A percentile compares a stretch with the other conserved stretches of the same genome.
Evolutionary conservation across 441 rosid genomes (phyloP).

Genomic region (Macaranga tanarius): DNA sequence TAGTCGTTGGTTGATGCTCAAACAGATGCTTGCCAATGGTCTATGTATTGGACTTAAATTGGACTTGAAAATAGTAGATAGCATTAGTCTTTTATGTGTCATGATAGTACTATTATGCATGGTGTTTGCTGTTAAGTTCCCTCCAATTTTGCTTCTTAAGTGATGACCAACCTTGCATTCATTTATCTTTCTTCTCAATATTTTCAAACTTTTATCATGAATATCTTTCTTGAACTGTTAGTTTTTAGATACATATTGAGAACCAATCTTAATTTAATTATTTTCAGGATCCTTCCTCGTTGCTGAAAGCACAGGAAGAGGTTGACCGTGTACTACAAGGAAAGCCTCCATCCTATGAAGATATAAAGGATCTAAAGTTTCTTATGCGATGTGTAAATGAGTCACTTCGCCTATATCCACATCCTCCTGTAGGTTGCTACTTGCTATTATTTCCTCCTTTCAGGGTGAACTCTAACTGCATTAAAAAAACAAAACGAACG

Average conservation of each 20-base stretch:
- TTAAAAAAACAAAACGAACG: background rate
- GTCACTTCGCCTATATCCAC: constrained; percentile 92
- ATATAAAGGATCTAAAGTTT: constrained; percentile 75
- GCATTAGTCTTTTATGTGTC: background rate
- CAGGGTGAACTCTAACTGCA: constrained; percentile 5
- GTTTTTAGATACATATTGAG: background rate
- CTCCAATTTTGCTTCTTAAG: background rate
- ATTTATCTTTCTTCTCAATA: background rate
- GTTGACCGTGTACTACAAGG: constrained; percentile 79
- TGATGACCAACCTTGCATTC: background rate
- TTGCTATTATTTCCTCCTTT: constrained; percentile 28
- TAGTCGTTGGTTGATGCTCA: background rate
- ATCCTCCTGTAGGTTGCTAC: constrained; percentile 81
- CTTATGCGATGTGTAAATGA: constrained; percentile 80
- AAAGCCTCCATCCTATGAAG: constrained; percentile 66
- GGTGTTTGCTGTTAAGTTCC: background rate
- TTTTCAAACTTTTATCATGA: background rate
- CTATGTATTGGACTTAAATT: background rate
- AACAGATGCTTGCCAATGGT: background rate
- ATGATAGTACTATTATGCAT: background rate
- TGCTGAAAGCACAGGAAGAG: constrained; percentile 80
- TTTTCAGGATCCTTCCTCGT: constrained; percentile 50
- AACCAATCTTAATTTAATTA: background rate
- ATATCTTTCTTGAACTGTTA: background rate
- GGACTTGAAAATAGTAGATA: no score